A percentile compares a stretch with the other conserved stretches of the same genome.
These are phyloP conservation scores for Mortierella sp. DNA, from an alignment of 371 early-diverging fungal species.

Conservation along the genomic window DNA sequence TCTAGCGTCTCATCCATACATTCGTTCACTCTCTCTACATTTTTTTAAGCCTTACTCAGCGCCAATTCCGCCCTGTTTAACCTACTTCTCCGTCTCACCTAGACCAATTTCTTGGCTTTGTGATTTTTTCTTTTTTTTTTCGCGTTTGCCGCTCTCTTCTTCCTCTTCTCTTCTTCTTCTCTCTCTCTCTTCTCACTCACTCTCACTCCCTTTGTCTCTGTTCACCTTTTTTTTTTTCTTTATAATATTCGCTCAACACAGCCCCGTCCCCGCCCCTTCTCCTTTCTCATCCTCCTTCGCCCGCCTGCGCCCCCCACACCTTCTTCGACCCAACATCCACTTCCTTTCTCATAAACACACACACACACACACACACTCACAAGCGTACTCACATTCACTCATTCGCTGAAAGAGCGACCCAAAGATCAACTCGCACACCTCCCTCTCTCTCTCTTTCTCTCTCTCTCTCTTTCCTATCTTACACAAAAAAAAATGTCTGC, in stretches of 20 bases:
- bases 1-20: no score
- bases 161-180: neutral
- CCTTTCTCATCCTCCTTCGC: neutral
- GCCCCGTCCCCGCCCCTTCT: neutral
- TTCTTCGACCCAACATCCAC: neutral
- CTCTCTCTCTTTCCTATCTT: no score
- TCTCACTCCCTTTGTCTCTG: no score
- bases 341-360: neutral
- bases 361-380: neutral
- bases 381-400: neutral
- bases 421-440: neutral
- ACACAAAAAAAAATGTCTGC: no score
- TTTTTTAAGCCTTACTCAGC: no score
- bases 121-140: neutral
- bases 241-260: neutral
- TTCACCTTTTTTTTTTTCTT: neutral
- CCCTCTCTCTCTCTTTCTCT: neutral
- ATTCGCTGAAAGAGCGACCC: neutral
- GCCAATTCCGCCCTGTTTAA: no score
- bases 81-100: no score
- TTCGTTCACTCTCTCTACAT: no score
- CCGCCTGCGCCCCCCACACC: neutral
- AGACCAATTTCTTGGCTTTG: no score
- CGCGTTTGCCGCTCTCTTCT: neutral
- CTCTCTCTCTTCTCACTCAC: neutral